Evolutionary conservation across 148 eudicot genomes (phyloP).

Genomic region (Bassia scoparia): DNA sequence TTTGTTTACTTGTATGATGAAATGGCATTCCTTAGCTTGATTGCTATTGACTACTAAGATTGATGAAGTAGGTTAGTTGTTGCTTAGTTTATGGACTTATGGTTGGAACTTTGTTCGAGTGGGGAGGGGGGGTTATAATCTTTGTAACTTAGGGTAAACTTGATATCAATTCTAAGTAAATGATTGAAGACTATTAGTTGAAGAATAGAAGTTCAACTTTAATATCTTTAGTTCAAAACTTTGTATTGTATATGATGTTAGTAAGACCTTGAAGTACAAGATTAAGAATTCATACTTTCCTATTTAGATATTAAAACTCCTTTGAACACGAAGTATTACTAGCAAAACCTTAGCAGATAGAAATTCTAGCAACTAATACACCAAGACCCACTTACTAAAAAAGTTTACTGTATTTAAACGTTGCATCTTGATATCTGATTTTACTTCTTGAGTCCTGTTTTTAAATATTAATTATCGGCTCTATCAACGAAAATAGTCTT

Average conservation of each 20-base stretch:
- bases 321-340: not conserved
- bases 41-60: not conserved
- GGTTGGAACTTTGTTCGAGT: not conserved
- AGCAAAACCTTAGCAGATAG: not conserved
- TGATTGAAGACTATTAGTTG: too few species aligned
- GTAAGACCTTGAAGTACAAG: not conserved
- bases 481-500: not conserved
- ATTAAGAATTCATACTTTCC: not conserved
- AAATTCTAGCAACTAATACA: not conserved
- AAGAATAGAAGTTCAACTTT: too few species aligned
- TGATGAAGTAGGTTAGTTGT: not conserved
- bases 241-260: not conserved
- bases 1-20: not conserved
- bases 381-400: not conserved
- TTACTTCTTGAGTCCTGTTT: too few species aligned
- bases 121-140: not conserved
- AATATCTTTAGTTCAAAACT: too few species aligned
- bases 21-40: not conserved
- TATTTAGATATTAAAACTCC: not conserved
- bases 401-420: too few species aligned
- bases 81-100: not conserved
- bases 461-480: not conserved
- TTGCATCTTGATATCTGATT: too few species aligned
- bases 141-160: not conserved
- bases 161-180: not conserved